A percentile compares a stretch with the other conserved stretches of the same genome.
Conservation (phyloP, 169 alveolate genomes). For the Amoebophrya sp. region DNA sequence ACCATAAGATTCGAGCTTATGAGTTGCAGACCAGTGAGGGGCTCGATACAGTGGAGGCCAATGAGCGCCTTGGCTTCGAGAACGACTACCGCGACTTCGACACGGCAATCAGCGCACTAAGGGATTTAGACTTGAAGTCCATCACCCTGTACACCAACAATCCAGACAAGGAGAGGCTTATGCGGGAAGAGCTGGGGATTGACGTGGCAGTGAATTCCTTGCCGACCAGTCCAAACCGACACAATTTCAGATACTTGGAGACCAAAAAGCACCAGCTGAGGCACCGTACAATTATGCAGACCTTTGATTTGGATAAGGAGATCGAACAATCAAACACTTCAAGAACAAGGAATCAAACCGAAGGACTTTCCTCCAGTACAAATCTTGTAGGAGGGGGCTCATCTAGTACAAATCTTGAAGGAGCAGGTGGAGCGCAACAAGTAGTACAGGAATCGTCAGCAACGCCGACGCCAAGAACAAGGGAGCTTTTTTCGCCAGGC, state of each 20-base stretch:
- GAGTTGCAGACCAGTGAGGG: slow-evolving; percentile 38
- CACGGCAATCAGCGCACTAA: not conserved
- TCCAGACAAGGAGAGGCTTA: not conserved
- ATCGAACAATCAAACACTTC: too few relatives aligned
- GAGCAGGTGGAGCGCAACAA: not conserved
- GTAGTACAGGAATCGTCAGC: not conserved
- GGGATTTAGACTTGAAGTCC: not conserved
- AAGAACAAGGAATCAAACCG: too few relatives aligned
- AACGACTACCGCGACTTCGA: not conserved
- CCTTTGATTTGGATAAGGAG: not conserved
- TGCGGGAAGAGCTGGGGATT: too few relatives aligned
- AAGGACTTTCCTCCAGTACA: too few relatives aligned
- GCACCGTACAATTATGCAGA: not conserved
- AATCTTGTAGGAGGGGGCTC: too few relatives aligned
- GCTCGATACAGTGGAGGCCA: not conserved
- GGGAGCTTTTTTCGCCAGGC: not conserved
- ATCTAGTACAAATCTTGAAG: not conserved
- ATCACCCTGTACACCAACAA: not conserved
- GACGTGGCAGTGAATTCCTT: not conserved
- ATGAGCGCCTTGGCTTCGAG: not conserved
- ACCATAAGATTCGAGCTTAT: slow-evolving; percentile 47
- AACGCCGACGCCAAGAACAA: not conserved
- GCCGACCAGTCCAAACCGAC: not conserved
- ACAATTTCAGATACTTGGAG: not conserved
- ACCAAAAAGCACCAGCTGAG: not conserved